Evolutionary conservation across 78 protist genomes (phyloP).

Genomic region (Trichosphaerium sp.): DNA sequence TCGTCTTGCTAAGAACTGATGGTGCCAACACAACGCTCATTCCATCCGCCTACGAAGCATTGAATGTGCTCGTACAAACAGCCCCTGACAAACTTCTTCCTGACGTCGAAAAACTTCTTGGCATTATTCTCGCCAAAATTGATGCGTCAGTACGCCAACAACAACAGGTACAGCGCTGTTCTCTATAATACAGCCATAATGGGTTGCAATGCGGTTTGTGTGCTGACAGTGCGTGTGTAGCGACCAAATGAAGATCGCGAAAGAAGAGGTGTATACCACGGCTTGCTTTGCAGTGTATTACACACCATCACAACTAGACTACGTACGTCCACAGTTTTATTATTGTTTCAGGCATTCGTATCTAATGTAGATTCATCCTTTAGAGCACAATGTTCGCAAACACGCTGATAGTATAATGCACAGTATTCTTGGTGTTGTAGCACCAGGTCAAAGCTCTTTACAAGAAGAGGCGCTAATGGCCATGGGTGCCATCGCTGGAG

Average conservation of each 20-base stretch:
- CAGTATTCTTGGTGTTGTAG: slow-evolving; percentile 36
- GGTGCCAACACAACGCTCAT: slow-evolving; percentile 46
- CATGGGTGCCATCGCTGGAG: slow-evolving; percentile 40
- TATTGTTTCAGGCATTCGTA: not conserved
- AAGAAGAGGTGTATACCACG: slow-evolving; percentile 9
- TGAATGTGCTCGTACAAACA: slow-evolving; percentile 36
- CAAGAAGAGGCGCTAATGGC: slow-evolving; percentile 78
- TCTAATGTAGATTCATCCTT: no score
- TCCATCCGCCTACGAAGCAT: slow-evolving; percentile 58
- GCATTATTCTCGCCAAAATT: not conserved
- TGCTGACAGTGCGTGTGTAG: no score
- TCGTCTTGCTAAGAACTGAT: no score
- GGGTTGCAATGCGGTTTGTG: no score
- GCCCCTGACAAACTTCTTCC: not conserved
- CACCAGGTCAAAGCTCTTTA: slow-evolving; percentile 2
- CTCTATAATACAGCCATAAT: not conserved
- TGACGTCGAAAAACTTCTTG: slow-evolving; percentile 2
- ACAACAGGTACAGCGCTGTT: not conserved
- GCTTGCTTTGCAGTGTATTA: slow-evolving; percentile 17
- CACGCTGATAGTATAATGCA: slow-evolving; percentile 42
- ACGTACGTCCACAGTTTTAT: slow-evolving; percentile 2
- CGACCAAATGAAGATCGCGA: not conserved
- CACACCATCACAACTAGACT: slow-evolving; percentile 24
- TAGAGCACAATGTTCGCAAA: not conserved
- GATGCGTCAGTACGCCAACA: not conserved